Base-by-base conservation (phyloP, 192 early-diverging fungal genomes). In the Umbelopsis sp. region DNA sequence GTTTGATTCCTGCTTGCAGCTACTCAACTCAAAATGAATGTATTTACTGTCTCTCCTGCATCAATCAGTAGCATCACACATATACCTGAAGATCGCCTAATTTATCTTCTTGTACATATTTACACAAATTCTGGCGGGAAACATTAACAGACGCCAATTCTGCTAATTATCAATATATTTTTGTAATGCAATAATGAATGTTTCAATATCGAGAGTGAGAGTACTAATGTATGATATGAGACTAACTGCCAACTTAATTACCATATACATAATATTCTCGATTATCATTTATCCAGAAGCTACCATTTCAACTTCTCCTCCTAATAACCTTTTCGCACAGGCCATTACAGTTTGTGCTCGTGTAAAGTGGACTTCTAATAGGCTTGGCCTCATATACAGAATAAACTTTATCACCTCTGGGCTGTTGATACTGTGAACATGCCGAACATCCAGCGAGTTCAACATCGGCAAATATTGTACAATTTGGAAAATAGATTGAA, bases 401-500 rank as follows among this genome's bases (percentile, higher is more conserved):
- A 61, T 25, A 18, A 61, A 61, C 3, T 30, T 25, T 27, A 61
- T 61, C 11, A 61, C 33, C 1, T 61, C 55, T 15, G 55, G 55
- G 55, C 33, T 25, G 33, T 61, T 61, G 5, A 35, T 30, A 11
- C 55, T 25, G 18, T 61, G 12, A 1, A 61, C 55, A 35, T 61
- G 55, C 3, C 55, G 55, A 61, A 61, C 55, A 61, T 61, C 55
- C 55, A 61, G 30, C 3, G 10, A 61, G 4, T 35, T 22, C 25
- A 61, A 25, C 30, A 25, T 27, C 16, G 55, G 27, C 27, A 61
- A 25, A 30, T 61, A 4, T 61, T 61, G 55, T 35, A 61, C 55
- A 61, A 61, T 27, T 12, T 61, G 33, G 30, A 61, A 61, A 37
- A 61, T 61, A 0, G 55, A 61, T 61, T 61, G 55, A 13, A 61